A percentile compares a stretch with the other conserved stretches of the same genome.
Conservation (phyloP, 2,329 filamentous ascomycete species). For the Xylariales sp. region DNA sequence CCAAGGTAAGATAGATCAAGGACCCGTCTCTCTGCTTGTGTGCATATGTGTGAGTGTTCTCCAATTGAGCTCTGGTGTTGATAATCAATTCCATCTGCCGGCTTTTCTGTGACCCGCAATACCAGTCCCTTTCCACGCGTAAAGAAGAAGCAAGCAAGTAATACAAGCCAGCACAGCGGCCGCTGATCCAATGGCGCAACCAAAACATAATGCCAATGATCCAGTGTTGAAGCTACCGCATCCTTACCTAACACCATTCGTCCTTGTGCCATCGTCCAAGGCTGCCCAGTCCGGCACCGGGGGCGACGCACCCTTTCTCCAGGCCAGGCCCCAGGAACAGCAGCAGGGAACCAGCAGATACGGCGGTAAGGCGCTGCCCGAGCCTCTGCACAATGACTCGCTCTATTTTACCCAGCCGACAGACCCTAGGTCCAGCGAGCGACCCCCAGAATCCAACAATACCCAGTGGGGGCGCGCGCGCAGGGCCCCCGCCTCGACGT, state of each 20-base stretch:
- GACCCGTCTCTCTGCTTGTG: too few relatives aligned
- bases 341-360: slow-evolving; percentile 22
- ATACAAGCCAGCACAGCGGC: too few relatives aligned
- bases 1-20: too few relatives aligned
- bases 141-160: too few relatives aligned
- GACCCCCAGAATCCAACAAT: slow-evolving; percentile 47
- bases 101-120: too few relatives aligned
- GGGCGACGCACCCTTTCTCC: slow-evolving; percentile 30
- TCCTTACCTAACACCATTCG: slow-evolving; percentile 43
- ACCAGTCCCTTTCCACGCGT: too few relatives aligned
- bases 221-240: slow-evolving; percentile 44
- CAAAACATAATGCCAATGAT: slow-evolving; percentile 26
- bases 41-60: too few relatives aligned
- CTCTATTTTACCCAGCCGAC: slow-evolving; percentile 42
- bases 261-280: slow-evolving; percentile 29
- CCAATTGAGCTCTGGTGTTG: too few relatives aligned
- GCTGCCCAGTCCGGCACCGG: too few relatives aligned
- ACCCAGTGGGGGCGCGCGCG: slow-evolving; percentile 53
- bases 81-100: too few relatives aligned
- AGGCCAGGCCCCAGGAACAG: slow-evolving; percentile 28
- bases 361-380: slow-evolving; percentile 22
- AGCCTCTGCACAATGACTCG: slow-evolving; percentile 27
- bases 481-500: slow-evolving; percentile 41
- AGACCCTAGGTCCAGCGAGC: slow-evolving; percentile 44
- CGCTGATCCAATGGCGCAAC: slow-evolving; percentile 15